Conservation (phyloP, 2,329 filamentous ascomycete genomes). For the Hysterium pulicare region DNA sequence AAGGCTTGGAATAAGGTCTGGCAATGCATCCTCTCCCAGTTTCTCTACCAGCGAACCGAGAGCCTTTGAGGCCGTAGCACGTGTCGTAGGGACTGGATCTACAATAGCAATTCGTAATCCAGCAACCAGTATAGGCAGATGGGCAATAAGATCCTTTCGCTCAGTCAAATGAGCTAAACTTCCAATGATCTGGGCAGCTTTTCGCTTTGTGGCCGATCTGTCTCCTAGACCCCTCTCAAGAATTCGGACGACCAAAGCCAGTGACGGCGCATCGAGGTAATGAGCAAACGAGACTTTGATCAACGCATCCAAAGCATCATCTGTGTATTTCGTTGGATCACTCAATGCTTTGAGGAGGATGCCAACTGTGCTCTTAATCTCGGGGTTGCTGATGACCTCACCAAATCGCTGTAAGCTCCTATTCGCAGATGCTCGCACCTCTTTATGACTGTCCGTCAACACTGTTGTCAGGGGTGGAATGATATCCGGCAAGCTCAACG, state of each 20-base stretch:
- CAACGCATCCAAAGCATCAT: constrained; percentile 85
- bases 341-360: constrained; percentile 94
- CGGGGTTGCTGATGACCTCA: constrained; percentile 96
- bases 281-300: constrained; percentile 99
- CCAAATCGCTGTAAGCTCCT: constrained; percentile 96
- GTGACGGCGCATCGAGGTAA: constrained; percentile 94
- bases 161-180: constrained; percentile 96
- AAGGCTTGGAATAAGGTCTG: constrained; percentile 93
- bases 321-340: constrained; percentile 94
- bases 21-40: constrained; percentile 91
- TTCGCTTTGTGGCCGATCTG: constrained; percentile 90
- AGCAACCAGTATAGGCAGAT: constrained; percentile 87
- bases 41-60: constrained; percentile 97
- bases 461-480: constrained; percentile 93
- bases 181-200: constrained; percentile 95
- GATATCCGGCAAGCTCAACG: constrained; percentile 88
- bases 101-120: constrained; percentile 86
- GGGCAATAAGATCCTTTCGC: constrained; percentile 85
- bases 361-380: constrained; percentile 88
- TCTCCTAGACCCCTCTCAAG: constrained; percentile 88
- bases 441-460: constrained; percentile 96
- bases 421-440: constrained; percentile 88
- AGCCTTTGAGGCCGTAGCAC: constrained; percentile 92
- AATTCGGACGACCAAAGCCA: constrained; percentile 92
- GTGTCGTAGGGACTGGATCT: constrained; percentile 92